phyloP scores from a whole-genome alignment of 164 flowering plant species.

The Vitis rotundifolia region DNA sequence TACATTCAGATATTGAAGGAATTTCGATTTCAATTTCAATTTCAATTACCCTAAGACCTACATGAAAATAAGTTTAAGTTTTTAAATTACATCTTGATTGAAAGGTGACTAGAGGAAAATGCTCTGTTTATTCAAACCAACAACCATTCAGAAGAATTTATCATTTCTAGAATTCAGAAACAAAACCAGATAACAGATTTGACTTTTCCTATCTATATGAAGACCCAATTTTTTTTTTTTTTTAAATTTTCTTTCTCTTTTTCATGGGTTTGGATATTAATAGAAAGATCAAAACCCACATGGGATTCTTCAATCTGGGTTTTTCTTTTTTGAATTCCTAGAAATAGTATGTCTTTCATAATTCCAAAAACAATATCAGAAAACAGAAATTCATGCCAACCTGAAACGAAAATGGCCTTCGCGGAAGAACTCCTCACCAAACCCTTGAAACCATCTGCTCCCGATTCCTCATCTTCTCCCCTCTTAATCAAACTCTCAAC shows the following conservation, averaged over 20 bases:
- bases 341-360: background rate
- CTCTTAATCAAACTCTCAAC: constrained; percentile 38
- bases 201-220: background rate
- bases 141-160: too few species aligned
- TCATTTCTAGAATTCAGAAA: background rate
- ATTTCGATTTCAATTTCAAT: background rate
- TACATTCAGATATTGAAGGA: constrained; percentile 11
- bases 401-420: constrained; percentile 30
- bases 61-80: background rate
- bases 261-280: too few species aligned
- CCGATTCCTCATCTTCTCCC: constrained; percentile 21
- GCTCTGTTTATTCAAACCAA: too few species aligned
- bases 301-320: constrained; percentile 1
- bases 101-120: too few species aligned
- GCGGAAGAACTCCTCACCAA: constrained; percentile 31
- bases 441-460: constrained; percentile 22
- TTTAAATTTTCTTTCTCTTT: too few species aligned
- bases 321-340: background rate
- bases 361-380: background rate
- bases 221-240: too few species aligned
- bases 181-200: background rate
- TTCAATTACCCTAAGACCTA: constrained; percentile 1
- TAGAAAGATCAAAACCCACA: background rate
- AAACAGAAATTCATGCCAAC: constrained; percentile 16
- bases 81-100: too few species aligned